Evolutionary conservation across 1,139 yeast species (phyloP).

Genomic region (Scheffersomyces illinoinensis): DNA sequence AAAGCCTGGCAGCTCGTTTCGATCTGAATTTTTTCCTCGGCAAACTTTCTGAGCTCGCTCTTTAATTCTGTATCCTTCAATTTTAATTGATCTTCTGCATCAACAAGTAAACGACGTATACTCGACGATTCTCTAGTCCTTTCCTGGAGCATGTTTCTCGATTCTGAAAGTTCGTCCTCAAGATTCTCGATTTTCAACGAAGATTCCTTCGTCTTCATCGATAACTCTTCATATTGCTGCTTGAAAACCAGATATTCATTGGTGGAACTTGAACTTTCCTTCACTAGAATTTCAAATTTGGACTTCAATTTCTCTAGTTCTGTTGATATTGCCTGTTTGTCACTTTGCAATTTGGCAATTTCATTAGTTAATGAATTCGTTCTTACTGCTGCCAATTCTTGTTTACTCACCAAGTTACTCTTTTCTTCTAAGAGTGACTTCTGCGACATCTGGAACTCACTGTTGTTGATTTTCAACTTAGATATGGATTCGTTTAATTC

Average conservation of each 20-base stretch:
- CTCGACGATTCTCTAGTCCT: constrained; percentile 77
- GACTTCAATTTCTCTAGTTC: constrained; percentile 53
- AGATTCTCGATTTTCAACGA: constrained; percentile 60
- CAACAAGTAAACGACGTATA: constrained; percentile 66
- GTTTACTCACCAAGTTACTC: constrained; percentile 38
- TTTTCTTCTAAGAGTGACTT: constrained; percentile 37
- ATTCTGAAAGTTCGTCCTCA: constrained; percentile 79
- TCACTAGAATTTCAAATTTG: constrained; percentile 49
- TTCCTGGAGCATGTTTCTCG: constrained; percentile 72
- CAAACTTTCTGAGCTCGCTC: constrained; percentile 29
- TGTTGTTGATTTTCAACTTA: constrained; percentile 44
- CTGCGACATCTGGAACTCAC: constrained; percentile 41
- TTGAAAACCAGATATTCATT: constrained; percentile 60
- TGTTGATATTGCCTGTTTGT: constrained; percentile 52
- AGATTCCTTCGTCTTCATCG: constrained; percentile 67
- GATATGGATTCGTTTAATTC: constrained; percentile 39
- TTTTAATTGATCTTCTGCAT: constrained; percentile 62
- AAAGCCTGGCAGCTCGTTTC: constrained; percentile 55
- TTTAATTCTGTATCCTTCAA: constrained; percentile 37
- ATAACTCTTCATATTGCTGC: constrained; percentile 77
- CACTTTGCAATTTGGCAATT: constrained; percentile 42
- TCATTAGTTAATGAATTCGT: constrained; percentile 26
- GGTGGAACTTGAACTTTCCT: constrained; percentile 47
- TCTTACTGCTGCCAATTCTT: constrained; percentile 39
- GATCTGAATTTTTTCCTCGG: constrained; percentile 60